These are phyloP conservation scores for Neurospora sp. DNA, from an alignment of 2,329 filamentous ascomycete genomes.

Conservation along the genomic window DNA sequence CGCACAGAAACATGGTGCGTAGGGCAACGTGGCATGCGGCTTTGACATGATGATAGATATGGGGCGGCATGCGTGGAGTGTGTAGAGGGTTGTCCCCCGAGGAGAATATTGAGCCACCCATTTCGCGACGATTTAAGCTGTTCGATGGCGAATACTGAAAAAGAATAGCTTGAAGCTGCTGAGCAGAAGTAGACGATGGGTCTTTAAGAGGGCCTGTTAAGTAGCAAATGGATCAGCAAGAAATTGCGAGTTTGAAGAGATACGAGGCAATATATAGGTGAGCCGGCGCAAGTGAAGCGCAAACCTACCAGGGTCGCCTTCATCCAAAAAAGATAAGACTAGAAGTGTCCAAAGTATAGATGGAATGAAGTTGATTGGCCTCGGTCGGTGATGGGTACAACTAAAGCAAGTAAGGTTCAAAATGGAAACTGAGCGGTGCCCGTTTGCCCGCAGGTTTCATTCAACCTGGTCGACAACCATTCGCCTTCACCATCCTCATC, in stretches of 20 bases:
- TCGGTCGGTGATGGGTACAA: not conserved
- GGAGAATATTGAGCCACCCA: slow-evolving; percentile 58
- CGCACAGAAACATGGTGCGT: slow-evolving; percentile 38
- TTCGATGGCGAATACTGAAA: not conserved
- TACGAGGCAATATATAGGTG: not conserved
- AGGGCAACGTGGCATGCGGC: slow-evolving; percentile 36
- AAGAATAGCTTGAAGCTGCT: not conserved
- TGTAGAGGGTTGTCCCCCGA: slow-evolving; percentile 34
- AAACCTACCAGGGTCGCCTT: not conserved
- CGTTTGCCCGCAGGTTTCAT: not conserved
- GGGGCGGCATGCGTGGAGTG: slow-evolving; percentile 55
- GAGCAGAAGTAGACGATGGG: not conserved
- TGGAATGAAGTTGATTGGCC: not conserved
- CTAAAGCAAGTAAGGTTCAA: not conserved
- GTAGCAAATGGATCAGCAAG: not conserved
- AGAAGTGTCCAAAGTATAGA: not conserved
- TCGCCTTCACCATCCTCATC: not conserved
- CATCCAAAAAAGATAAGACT: not conserved
- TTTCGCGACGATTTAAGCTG: slow-evolving; percentile 22
- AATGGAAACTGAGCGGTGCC: not conserved
- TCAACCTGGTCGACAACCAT: not conserved
- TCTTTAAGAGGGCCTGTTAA: not conserved
- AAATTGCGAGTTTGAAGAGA: not conserved
- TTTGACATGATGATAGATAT: slow-evolving; percentile 45
- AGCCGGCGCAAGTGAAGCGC: not conserved